These are phyloP conservation scores for Naganishia albida DNA, from an alignment of 1,284 basidiomycete genomes.

Conservation along the genomic window DNA sequence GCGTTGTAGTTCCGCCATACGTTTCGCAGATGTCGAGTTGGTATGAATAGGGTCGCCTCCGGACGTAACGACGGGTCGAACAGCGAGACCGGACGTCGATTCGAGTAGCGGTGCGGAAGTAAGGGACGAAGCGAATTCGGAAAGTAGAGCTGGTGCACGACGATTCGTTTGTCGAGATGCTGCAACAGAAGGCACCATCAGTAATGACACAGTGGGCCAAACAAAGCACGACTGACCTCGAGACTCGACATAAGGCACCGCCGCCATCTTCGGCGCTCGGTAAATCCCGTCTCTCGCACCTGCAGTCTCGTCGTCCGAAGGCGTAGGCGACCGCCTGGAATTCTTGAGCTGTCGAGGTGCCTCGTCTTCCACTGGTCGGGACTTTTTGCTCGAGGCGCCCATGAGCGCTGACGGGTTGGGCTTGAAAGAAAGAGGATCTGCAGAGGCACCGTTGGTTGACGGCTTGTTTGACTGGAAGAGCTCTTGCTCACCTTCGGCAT, in stretches of 20 bases:
- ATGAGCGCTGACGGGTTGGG: conserved; percentile 68
- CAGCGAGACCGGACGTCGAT: conserved; percentile 71
- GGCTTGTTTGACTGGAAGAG: conserved; percentile 7
- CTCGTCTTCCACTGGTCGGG: conserved; percentile 45
- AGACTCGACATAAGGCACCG: conserved; percentile 81
- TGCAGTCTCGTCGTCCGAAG: conserved; percentile 46
- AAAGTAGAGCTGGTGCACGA: conserved; percentile 68
- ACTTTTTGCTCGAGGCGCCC: conserved; percentile 38
- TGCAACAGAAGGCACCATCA: conserved; percentile 1
- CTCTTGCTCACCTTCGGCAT: conserved; percentile 35
- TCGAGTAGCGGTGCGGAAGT: conserved; percentile 64
- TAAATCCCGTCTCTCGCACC: conserved; percentile 65
- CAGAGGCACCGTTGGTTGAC: conserved; percentile 21
- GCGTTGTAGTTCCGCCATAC: conserved; percentile 67
- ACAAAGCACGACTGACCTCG: conserved; percentile 48
- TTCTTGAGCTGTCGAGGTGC: conserved; percentile 32
- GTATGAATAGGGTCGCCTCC: conserved; percentile 44
- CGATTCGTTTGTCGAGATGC: conserved; percentile 58
- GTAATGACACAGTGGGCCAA: conserved; percentile 25
- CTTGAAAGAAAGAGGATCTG: conserved; percentile 85
- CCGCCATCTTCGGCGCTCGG: conserved; percentile 86
- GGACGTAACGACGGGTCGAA: conserved; percentile 55
- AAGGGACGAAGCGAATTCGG: conserved; percentile 62
- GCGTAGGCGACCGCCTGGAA: conserved; percentile 25
- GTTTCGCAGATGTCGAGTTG: conserved; percentile 48